Conservation (phyloP, 352 stramenopile species). For the Aphanomyces cochlioides region DNA sequence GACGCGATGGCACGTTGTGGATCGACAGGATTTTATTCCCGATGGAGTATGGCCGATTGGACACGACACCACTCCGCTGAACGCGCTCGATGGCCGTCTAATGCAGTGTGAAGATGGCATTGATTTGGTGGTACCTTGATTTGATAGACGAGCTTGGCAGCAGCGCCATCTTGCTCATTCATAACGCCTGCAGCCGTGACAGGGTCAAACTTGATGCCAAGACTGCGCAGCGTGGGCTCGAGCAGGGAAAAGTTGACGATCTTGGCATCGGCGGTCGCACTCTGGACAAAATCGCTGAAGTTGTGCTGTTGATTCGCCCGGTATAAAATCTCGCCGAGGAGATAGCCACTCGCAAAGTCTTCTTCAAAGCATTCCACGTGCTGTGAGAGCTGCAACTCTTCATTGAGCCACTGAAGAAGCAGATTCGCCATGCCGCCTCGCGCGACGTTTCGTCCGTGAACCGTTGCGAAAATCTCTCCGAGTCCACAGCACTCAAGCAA, state of each 20-base stretch:
- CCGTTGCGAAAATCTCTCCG: too few relatives aligned
- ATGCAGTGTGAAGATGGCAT: background rate
- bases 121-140: slow-evolving; percentile 57
- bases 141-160: slow-evolving; percentile 79
- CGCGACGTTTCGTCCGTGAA: background rate
- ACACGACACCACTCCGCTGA: slow-evolving; percentile 2
- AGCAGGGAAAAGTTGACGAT: slow-evolving; percentile 88
- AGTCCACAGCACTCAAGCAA: too few relatives aligned
- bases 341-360: slow-evolving; percentile 81
- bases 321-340: slow-evolving; percentile 81
- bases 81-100: slow-evolving; percentile 19
- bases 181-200: slow-evolving; percentile 73
- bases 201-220: slow-evolving; percentile 77
- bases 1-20: slow-evolving; percentile 46
- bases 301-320: slow-evolving; percentile 88
- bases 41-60: background rate
- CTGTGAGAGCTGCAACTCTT: slow-evolving; percentile 68
- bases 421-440: slow-evolving; percentile 55
- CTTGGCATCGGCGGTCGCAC: slow-evolving; percentile 68
- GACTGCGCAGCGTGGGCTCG: slow-evolving; percentile 64
- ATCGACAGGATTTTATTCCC: slow-evolving; percentile 35
- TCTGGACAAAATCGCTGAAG: slow-evolving; percentile 76
- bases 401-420: slow-evolving; percentile 77
- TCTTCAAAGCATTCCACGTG: slow-evolving; percentile 58
- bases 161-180: slow-evolving; percentile 58